These are phyloP conservation scores for Isabelozyma pseudorhagii DNA, from an alignment of 805 yeast species.

Conservation along the genomic window DNA sequence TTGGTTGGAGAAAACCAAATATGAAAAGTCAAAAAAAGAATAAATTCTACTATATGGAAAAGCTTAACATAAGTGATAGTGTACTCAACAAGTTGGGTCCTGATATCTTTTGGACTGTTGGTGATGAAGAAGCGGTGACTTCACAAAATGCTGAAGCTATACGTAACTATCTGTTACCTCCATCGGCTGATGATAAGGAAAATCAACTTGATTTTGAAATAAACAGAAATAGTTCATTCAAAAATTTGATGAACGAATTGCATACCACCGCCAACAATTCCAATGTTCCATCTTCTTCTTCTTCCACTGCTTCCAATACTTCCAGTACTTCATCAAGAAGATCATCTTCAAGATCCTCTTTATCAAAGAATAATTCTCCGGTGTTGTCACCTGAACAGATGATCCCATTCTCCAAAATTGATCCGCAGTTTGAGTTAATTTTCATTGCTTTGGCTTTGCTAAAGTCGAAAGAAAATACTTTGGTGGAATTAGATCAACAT, in stretches of 20 bases:
- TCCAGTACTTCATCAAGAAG: slow-evolving; percentile 2
- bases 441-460: slow-evolving; percentile 77
- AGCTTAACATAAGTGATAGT: slow-evolving; percentile 30
- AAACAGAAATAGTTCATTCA: slow-evolving; percentile 22
- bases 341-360: slow-evolving; percentile 9
- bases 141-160: background rate
- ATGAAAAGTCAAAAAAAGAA: slow-evolving; percentile 27
- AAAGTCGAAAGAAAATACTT: slow-evolving; percentile 72
- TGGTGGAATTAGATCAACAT: slow-evolving; percentile 84
- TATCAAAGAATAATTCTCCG: background rate
- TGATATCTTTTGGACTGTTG: slow-evolving; percentile 58
- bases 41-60: slow-evolving; percentile 27
- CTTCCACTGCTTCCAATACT: background rate
- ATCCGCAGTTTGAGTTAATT: slow-evolving; percentile 72
- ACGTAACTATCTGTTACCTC: background rate
- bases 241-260: slow-evolving; percentile 28
- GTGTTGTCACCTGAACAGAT: background rate
- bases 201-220: background rate
- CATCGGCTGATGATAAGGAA: background rate
- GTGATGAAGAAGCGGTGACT: slow-evolving; percentile 4
- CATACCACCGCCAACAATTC: slow-evolving; percentile 5
- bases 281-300: background rate
- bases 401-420: slow-evolving; percentile 58
- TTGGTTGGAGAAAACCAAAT: slow-evolving; percentile 63
- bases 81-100: slow-evolving; percentile 44